A percentile compares a stretch with the other conserved stretches of the same genome.
phyloP scores from a whole-genome alignment of 352 stramenopile species.

The Pythium chondricola region DNA sequence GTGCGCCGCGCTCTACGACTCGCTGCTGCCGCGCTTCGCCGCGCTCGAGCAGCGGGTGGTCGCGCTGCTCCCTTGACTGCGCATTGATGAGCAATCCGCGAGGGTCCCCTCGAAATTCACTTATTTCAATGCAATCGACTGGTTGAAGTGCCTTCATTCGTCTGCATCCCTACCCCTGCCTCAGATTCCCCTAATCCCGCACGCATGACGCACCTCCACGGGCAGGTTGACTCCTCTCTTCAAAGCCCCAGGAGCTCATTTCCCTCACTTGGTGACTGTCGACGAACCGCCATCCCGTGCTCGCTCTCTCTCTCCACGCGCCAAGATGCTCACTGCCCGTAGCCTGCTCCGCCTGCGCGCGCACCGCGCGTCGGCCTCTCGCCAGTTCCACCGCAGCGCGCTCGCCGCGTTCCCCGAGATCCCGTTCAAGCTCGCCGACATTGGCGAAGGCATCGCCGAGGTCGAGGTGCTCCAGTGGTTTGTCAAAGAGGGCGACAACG shows the following conservation, averaged over 20 bases:
- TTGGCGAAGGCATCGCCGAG: slow-evolving; percentile 98
- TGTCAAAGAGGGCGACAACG: slow-evolving; percentile 85
- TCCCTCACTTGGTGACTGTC: neutral
- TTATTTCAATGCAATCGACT: too few species aligned
- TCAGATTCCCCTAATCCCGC: slow-evolving; percentile 19
- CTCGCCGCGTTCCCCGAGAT: slow-evolving; percentile 55
- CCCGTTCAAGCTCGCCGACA: slow-evolving; percentile 93
- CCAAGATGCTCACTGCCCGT: neutral
- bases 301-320: neutral
- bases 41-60: slow-evolving; percentile 6
- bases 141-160: slow-evolving; percentile 18
- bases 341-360: neutral
- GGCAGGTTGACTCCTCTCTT: slow-evolving; percentile 23
- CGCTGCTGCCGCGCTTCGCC: slow-evolving; percentile 5
- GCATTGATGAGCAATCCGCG: neutral
- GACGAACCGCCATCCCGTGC: neutral
- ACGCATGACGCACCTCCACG: neutral
- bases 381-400: slow-evolving; percentile 41
- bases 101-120: too few species aligned
- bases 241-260: neutral
- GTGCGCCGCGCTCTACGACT: neutral
- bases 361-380: neutral
- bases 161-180: slow-evolving; percentile 12
- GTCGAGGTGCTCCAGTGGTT: slow-evolving; percentile 98
- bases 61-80: neutral